Evolutionary conservation across 192 early-diverging fungal genomes (phyloP).

Genomic region (Coemansia aciculifera): DNA sequence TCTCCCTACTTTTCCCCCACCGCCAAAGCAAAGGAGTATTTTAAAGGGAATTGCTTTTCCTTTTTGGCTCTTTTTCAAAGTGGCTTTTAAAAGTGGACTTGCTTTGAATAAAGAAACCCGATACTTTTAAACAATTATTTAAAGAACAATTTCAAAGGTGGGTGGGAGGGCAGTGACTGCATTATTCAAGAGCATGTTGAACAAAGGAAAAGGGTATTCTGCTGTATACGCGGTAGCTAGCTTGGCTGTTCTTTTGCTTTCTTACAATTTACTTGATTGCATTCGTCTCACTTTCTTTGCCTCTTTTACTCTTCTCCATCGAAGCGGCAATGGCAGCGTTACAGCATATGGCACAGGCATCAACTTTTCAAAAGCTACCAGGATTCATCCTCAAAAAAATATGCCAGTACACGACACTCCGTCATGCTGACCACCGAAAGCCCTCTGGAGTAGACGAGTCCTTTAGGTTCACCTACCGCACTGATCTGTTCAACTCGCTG

Average conservation of each 20-base stretch:
- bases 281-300: background rate
- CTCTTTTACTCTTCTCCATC: background rate
- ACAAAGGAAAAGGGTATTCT: background rate
- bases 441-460: background rate
- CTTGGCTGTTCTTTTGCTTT: background rate
- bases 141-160: background rate
- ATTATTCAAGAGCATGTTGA: background rate
- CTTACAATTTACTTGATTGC: background rate
- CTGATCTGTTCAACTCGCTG: background rate
- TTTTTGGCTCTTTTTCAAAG: background rate
- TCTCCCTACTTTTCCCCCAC: background rate
- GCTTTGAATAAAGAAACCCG: background rate
- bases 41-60: background rate
- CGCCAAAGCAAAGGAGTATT: background rate
- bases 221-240: background rate
- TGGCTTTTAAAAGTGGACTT: background rate
- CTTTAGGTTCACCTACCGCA: background rate
- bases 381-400: conserved; percentile 5
- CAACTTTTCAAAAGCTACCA: background rate
- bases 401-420: conserved; percentile 10
- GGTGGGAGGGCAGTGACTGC: background rate
- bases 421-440: background rate
- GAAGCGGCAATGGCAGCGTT: background rate
- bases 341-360: background rate
- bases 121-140: background rate